Base-by-base conservation (phyloP, 148 eudicot genomes). In the Fallopia convolvulus region DNA sequence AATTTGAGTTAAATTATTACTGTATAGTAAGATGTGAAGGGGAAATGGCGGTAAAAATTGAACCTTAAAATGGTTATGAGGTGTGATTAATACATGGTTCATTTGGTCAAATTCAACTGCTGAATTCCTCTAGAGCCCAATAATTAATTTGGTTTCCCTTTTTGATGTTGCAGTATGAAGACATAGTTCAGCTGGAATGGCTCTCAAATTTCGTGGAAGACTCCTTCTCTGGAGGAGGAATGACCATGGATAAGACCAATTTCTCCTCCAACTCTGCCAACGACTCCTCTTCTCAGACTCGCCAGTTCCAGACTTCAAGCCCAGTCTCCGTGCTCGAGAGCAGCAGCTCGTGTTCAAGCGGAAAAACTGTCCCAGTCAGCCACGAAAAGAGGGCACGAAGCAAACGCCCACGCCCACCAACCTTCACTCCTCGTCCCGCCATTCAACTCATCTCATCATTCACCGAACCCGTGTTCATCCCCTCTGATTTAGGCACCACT, bases 131-230 rank as follows among this genome's bases (percentile, higher is more conserved):
- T 36, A 50, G 1, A 55, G 2, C 21, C 21, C 6, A n/a, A 55
- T n/a, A 1, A 18, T 17, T n/a, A 1, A 18, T 17, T 18, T 18
- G 23, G n/a, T 17, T 55, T 26, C 39, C 70, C 70, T 10, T 61
- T 61, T 3, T 61, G 78, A 65, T 68, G 21, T 82, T 72, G 17
- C 92, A 94, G 99, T 87, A 92, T 70, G 99, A 92, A 77, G 99
- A 94, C 80, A 92, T 92, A 23, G 87, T 86, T 20, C 94, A 94
- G 56, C 90, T 94, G 2, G 97, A 94, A 79, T 94, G 99, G 99
- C 87, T 94, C 26, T 92, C 99, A 2, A 88, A 83, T 12, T 94
- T 94, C 58, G 89, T 92, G 56, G 99, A 94, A 78, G 97, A 92
- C 71, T 94, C 99, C 41, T 92, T 92, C 80, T 85, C 96, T 12